A percentile compares a stretch with the other conserved stretches of the same genome.
phyloP scores from a whole-genome alignment of 2,329 filamentous ascomycete genomes.

The Aspergillus intermedius region DNA sequence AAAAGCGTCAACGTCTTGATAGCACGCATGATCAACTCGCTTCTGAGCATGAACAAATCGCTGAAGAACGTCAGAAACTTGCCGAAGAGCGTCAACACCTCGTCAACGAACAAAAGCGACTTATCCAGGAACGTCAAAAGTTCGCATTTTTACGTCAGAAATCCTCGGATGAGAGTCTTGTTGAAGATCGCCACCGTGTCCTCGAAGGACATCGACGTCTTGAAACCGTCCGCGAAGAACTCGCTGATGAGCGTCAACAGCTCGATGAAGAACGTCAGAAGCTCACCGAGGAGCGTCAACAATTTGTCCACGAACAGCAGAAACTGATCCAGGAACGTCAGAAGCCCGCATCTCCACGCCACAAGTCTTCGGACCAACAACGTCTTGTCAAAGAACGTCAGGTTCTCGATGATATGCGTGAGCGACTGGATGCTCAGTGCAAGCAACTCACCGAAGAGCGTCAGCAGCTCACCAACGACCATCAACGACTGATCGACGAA shows the following conservation, averaged over 20 bases:
- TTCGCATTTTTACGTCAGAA: no score
- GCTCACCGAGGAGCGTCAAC: not conserved
- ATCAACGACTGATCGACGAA: not conserved
- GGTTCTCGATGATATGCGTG: no score
- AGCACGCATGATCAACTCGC: not conserved
- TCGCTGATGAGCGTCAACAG: not conserved
- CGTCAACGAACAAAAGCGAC: not conserved
- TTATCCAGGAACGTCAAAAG: not conserved
- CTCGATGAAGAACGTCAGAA: not conserved
- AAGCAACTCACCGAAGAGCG: not conserved
- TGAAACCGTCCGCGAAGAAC: not conserved
- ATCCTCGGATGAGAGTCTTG: no score
- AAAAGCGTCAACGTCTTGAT: not conserved
- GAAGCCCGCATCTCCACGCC: no score
- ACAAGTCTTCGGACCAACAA: no score
- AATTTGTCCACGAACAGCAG: not conserved
- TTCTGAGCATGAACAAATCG: not conserved
- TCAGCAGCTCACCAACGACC: not conserved
- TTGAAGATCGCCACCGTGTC: no score
- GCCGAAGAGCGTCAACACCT: not conserved
- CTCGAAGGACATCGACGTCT: not conserved
- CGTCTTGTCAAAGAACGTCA: no score
- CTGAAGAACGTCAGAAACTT: not conserved
- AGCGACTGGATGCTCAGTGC: not conserved
- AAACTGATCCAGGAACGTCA: no score